Percentiles rank a stretch among this genome's conserved stretches.
Evolutionary conservation across 306 rosid species (phyloP).

Genomic region (Macrotyloma uniflorum): DNA sequence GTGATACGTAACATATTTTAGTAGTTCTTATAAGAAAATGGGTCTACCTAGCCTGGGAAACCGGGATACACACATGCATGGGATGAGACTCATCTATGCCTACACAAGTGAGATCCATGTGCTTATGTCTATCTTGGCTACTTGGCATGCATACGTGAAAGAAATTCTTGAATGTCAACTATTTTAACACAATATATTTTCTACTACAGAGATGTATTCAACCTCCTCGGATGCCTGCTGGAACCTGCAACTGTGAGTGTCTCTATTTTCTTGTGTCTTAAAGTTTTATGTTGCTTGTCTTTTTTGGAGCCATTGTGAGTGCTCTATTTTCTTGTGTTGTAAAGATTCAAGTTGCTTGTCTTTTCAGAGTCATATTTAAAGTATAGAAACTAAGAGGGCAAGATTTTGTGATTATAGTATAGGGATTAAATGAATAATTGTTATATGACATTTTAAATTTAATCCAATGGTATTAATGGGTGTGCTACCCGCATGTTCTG

Average conservation of each 20-base stretch:
- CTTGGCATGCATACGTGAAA: neutral
- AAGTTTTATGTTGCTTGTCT: neutral
- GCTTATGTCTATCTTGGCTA: neutral
- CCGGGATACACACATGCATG: neutral
- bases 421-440: too few relatives aligned
- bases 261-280: slow-evolving; percentile 32
- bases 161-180: slow-evolving; percentile 5
- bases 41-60: too few relatives aligned
- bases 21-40: neutral
- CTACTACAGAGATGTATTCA: slow-evolving; percentile 76
- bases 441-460: neutral
- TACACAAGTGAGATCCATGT: neutral
- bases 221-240: slow-evolving; percentile 73
- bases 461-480: neutral
- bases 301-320: slow-evolving; percentile 72
- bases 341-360: neutral
- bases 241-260: slow-evolving; percentile 90
- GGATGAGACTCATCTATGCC: neutral
- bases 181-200: slow-evolving; percentile 37
- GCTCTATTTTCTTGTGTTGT: slow-evolving; percentile 31
- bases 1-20: neutral
- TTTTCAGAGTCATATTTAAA: too few relatives aligned
- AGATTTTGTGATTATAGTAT: too few relatives aligned
- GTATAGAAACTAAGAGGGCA: too few relatives aligned
- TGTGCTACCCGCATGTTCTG: neutral